Evolutionary conservation across 2,329 filamentous ascomycete genomes (phyloP), one percentile per base, ranked within the genome.

Genomic region (Sphaerulina vaccinii): DNA sequence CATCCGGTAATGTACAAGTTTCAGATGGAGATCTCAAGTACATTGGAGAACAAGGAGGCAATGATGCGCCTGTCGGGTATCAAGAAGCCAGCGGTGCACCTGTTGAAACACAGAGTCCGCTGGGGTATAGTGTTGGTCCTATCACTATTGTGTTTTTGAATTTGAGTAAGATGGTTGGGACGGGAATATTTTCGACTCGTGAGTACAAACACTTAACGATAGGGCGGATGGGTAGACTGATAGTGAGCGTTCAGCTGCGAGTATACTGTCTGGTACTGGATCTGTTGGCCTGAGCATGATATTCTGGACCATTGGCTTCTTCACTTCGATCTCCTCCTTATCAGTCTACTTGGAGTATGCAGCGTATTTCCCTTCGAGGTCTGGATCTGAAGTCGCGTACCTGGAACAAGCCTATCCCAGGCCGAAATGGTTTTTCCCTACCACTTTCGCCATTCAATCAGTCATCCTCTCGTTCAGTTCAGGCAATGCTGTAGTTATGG

Each of bases 351-450:
- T 86, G 7, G 84, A 87, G 61, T 79, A 80, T 11, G 78, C 82
- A 0, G 75, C 80, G 1, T 86, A 83, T 55, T 87, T 87, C 52
- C 83, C 84, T 0, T 86, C 79, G 61, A 79, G 84, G 6, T 85
- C 80, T 1, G 84, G 84, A 0, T 78, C 79, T 0, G 82, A 87
- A 60, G 83, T 85, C 0, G 84, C 85, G 0, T 87, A 86, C 58
- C 74, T 87, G 0, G 84, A 87, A 58, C 84, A 87, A 61, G 80
- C 82, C 0, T 88, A 79, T 56, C 83, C 83, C 1, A 75, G 81
- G 1, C 85, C 84, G 0, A 78, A 75, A 49, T 84, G 82, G 62
- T 76, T 87, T 54, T 81, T 87, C 42, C 82, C 84, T 0, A 80
- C 81, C 0, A 74, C 81, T 0, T 87, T 84, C 62, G 84, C 84